These are phyloP conservation scores for Entonaema liquescens DNA, from an alignment of 495 filamentous ascomycete genomes.

Conservation along the genomic window DNA sequence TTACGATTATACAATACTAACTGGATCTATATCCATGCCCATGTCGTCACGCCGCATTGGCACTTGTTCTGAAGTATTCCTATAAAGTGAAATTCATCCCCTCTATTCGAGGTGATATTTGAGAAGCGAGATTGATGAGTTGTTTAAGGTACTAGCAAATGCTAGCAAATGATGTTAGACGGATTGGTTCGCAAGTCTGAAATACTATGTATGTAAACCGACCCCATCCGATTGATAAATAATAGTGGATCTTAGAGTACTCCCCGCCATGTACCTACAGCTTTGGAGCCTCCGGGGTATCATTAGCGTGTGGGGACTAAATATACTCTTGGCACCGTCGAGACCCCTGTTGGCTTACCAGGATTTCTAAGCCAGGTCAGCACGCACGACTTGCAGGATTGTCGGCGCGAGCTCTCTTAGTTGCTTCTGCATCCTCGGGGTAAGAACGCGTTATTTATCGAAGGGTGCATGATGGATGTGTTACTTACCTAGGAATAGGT, in stretches of 20 bases:
- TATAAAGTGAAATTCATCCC: conserved; percentile 9
- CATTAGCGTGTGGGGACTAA: conserved; percentile 39
- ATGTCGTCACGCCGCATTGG: conserved; percentile 19
- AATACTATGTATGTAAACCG: neutral
- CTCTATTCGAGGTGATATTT: neutral
- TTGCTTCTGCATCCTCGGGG: conserved; percentile 16
- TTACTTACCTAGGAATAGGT: conserved; percentile 9
- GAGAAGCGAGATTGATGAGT: conserved; percentile 15
- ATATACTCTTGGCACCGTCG: conserved; percentile 22
- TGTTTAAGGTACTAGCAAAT: conserved; percentile 15
- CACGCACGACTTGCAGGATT: conserved; percentile 35
- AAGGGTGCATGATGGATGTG: conserved; percentile 24
- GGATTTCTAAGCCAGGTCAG: conserved; percentile 13
- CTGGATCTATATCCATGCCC: conserved; percentile 3
- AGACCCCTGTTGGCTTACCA: conserved; percentile 28
- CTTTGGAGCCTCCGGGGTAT: conserved; percentile 43
- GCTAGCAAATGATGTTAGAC: conserved; percentile 10
- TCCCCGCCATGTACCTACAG: conserved; percentile 16
- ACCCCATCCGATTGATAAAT: conserved; percentile 27
- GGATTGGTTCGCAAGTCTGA: conserved; percentile 14
- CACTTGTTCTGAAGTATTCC: neutral
- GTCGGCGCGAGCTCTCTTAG: conserved; percentile 3
- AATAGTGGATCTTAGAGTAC: conserved; percentile 10
- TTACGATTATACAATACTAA: neutral
- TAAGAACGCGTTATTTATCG: conserved; percentile 37